These are phyloP conservation scores for Schizonepeta tenuifolia DNA, from an alignment of 257 asterid species.

Conservation along the genomic window DNA sequence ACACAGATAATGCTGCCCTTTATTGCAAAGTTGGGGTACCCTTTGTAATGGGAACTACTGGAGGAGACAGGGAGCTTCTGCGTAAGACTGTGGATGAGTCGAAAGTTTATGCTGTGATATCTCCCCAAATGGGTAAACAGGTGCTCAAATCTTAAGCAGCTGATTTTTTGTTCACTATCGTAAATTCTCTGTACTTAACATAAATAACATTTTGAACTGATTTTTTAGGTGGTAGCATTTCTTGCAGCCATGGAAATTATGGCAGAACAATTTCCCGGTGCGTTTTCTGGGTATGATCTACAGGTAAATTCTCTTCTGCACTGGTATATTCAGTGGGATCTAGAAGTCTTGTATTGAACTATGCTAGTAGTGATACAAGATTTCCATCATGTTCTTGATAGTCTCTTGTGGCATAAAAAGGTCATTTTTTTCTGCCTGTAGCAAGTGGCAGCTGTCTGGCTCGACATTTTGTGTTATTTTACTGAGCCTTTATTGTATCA, in stretches of 20 bases:
- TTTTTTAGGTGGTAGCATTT: conserved; percentile 86
- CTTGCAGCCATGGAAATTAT: conserved; percentile 94
- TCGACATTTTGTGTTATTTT: neutral
- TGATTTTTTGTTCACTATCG: conserved; percentile 17
- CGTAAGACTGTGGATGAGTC: conserved; percentile 78
- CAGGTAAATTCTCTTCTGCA: conserved; percentile 53
- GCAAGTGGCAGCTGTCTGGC: neutral
- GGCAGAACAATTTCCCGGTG: conserved; percentile 96
- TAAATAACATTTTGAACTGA: conserved; percentile 17
- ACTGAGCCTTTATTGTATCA: conserved; percentile 18
- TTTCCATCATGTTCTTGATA: conserved; percentile 21
- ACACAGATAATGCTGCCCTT: conserved; percentile 78
- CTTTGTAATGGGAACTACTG: conserved; percentile 97
- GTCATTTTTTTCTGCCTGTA: neutral
- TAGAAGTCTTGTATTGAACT: conserved; percentile 9
- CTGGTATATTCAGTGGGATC: neutral
- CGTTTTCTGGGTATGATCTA: conserved; percentile 86
- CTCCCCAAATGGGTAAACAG: conserved; percentile 99
- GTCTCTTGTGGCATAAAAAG: neutral
- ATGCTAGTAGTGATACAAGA: conserved; percentile 3
- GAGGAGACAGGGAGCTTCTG: conserved; percentile 91
- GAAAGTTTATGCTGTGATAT: conserved; percentile 82
- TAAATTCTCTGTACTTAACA: conserved; percentile 13
- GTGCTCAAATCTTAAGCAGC: conserved; percentile 39
- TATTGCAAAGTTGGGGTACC: conserved; percentile 95